Evolutionary conservation across 2,329 filamentous ascomycete genomes (phyloP).

Genomic region (Xylaria polymorpha): DNA sequence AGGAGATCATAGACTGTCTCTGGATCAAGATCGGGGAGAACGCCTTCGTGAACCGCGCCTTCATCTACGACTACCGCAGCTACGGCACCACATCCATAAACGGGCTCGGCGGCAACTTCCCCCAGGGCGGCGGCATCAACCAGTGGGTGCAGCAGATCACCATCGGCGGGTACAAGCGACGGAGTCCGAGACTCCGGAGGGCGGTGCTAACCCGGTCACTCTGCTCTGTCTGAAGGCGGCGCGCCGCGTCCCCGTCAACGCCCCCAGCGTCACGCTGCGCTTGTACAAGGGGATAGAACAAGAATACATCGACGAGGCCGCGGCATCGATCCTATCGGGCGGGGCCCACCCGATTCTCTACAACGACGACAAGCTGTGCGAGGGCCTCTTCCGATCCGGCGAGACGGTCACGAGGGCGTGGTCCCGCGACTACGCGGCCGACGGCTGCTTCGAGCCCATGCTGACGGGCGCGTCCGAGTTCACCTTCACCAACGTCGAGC

Average conservation of each 20-base stretch:
- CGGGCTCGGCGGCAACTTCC: constrained; percentile 32
- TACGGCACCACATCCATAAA: constrained; percentile 32
- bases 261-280: constrained; percentile 33
- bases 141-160: constrained; percentile 38
- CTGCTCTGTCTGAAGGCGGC: constrained; percentile 32
- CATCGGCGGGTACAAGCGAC: constrained; percentile 32
- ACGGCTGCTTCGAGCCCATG: constrained; percentile 38
- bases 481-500: constrained; percentile 30
- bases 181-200: constrained; percentile 18
- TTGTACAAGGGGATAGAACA: constrained; percentile 27
- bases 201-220: constrained; percentile 34
- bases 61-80: constrained; percentile 36
- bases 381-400: constrained; percentile 28
- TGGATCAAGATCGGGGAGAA: constrained; percentile 38
- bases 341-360: constrained; percentile 33
- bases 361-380: constrained; percentile 36
- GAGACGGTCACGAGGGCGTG: constrained; percentile 24
- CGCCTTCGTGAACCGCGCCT: constrained; percentile 38
- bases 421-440: constrained; percentile 34
- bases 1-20: constrained; percentile 36
- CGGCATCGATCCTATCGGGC: constrained; percentile 30
- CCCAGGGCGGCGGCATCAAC: constrained; percentile 37
- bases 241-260: constrained; percentile 36
- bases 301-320: constrained; percentile 29
- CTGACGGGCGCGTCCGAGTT: constrained; percentile 34